A percentile compares a stretch with the other conserved stretches of the same genome.
phyloP scores from a whole-genome alignment of 1,284 basidiomycete genomes.

The Nidula niveotomentosa region DNA sequence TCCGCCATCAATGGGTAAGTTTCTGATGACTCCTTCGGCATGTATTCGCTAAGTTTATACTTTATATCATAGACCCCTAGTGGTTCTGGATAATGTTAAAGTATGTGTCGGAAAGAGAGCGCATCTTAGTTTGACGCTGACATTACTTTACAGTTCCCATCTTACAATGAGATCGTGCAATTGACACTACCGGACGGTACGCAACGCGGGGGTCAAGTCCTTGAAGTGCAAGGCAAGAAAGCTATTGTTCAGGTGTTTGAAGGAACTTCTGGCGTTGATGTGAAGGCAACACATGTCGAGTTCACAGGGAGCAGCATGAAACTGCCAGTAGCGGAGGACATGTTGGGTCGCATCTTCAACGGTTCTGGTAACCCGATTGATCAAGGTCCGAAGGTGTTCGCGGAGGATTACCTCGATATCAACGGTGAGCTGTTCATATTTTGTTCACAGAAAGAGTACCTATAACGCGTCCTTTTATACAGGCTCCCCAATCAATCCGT shows the following conservation, averaged over 20 bases:
- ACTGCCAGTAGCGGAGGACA: slow-evolving; percentile 98
- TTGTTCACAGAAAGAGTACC: slow-evolving; percentile 3
- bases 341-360: slow-evolving; percentile 99
- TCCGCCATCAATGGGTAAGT: slow-evolving; percentile 94
- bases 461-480: slow-evolving; percentile 6
- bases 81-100: slow-evolving; percentile 99
- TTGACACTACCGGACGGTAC: slow-evolving; percentile 96
- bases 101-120: slow-evolving; percentile 34
- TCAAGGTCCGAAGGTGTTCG: slow-evolving; percentile 98
- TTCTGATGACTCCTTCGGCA: slow-evolving; percentile 9
- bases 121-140: not conserved
- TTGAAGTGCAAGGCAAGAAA: slow-evolving; percentile 98
- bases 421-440: slow-evolving; percentile 67
- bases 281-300: slow-evolving; percentile 96
- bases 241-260: slow-evolving; percentile 99
- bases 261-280: slow-evolving; percentile 97
- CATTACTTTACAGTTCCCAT: slow-evolving; percentile 72
- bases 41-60: slow-evolving; percentile 12
- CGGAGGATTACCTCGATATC: slow-evolving; percentile 99
- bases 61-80: slow-evolving; percentile 67
- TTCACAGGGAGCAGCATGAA: slow-evolving; percentile 99
- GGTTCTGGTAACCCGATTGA: slow-evolving; percentile 98
- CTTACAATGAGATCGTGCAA: slow-evolving; percentile 99
- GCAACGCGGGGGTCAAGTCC: slow-evolving; percentile 94
- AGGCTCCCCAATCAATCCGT: slow-evolving; percentile 99